These are phyloP conservation scores for Aspergillus fijiensis DNA, from an alignment of 2,329 filamentous ascomycete species.

Conservation along the genomic window DNA sequence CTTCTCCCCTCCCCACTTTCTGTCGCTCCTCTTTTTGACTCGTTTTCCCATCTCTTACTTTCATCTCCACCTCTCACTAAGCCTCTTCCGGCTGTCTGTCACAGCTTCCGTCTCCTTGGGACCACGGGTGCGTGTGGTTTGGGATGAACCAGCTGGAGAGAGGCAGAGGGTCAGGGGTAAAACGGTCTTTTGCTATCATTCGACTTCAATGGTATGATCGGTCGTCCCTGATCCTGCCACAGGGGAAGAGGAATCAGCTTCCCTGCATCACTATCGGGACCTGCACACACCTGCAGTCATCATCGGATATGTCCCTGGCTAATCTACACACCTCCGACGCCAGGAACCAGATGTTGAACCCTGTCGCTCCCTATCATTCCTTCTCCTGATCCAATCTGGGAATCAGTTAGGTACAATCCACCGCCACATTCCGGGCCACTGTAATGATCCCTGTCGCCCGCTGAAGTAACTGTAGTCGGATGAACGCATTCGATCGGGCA, in stretches of 20 bases:
- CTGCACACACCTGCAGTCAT: background rate
- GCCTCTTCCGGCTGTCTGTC: slow-evolving; percentile 14
- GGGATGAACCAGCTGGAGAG: slow-evolving; percentile 15
- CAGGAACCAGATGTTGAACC: slow-evolving; percentile 4
- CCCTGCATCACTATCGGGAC: background rate
- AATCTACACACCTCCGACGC: background rate
- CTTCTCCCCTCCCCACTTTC: background rate
- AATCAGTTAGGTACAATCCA: background rate
- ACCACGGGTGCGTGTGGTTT: slow-evolving; percentile 17
- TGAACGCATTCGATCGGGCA: background rate
- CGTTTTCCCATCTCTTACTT: slow-evolving; percentile 3
- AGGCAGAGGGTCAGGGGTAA: slow-evolving; percentile 14
- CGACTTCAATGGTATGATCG: slow-evolving; percentile 1
- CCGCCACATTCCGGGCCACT: slow-evolving; percentile 4
- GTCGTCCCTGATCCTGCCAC: background rate
- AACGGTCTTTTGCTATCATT: background rate
- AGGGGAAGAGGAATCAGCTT: background rate
- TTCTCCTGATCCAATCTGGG: background rate
- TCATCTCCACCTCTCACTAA: slow-evolving; percentile 13
- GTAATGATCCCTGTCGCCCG: background rate
- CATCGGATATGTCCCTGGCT: background rate
- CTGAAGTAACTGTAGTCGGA: background rate
- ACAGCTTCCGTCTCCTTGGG: slow-evolving; percentile 13
- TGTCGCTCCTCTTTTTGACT: background rate
- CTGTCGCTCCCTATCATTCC: background rate